phyloP scores from a whole-genome alignment of 176 grass and related monocot genomes.

The Carex pumila region DNA sequence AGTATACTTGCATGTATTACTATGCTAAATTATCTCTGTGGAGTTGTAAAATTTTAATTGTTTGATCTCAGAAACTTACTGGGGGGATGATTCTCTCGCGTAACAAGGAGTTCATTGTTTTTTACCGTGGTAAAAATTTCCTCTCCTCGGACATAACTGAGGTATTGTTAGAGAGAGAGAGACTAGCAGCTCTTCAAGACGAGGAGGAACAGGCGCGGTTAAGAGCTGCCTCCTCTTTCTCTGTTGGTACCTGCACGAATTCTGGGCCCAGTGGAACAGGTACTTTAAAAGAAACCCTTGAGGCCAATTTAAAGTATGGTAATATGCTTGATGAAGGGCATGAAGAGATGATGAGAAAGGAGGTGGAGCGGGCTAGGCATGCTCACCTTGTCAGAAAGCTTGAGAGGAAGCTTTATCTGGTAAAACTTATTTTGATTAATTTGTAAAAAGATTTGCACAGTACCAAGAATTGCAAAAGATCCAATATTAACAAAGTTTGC shows the following conservation, averaged over 20 bases:
- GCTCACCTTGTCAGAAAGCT: slow-evolving; percentile 64
- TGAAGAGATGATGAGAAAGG: slow-evolving; percentile 44
- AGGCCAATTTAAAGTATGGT: slow-evolving; percentile 59
- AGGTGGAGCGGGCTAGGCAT: slow-evolving; percentile 62
- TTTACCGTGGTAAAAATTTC: slow-evolving; percentile 98
- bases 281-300: slow-evolving; percentile 70
- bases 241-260: slow-evolving; percentile 24
- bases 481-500: neutral
- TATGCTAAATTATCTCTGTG: neutral
- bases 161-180: slow-evolving; percentile 76
- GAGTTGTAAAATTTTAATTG: slow-evolving; percentile 22
- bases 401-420: slow-evolving; percentile 68
- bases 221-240: slow-evolving; percentile 35
- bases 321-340: slow-evolving; percentile 48
- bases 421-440: slow-evolving; percentile 39
- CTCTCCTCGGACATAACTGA: slow-evolving; percentile 58
- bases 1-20: neutral
- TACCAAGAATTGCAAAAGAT: neutral
- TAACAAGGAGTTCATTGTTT: slow-evolving; percentile 88
- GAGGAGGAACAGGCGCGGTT: slow-evolving; percentile 64
- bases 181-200: slow-evolving; percentile 66
- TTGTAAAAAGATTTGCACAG: neutral
- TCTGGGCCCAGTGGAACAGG: slow-evolving; percentile 42
- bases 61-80: slow-evolving; percentile 64
- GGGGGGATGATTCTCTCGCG: slow-evolving; percentile 80